These are phyloP conservation scores for Epichloe coenophiala DNA, from an alignment of 2,329 filamentous ascomycete species.

Conservation along the genomic window DNA sequence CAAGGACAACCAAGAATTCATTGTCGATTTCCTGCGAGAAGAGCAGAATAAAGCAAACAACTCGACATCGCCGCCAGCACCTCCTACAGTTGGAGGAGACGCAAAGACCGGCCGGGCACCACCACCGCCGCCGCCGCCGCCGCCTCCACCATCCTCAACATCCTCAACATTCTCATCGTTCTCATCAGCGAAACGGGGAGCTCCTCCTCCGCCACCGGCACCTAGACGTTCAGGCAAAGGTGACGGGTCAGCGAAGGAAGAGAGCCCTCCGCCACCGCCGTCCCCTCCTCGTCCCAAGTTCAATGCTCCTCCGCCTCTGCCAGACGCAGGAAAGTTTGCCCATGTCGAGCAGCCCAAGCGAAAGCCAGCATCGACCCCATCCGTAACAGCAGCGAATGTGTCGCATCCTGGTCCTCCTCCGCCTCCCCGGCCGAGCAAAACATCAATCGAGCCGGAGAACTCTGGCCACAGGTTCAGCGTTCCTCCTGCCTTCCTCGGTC, in stretches of 20 bases:
- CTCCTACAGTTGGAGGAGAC: conserved; percentile 20
- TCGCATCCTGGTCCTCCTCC: conserved; percentile 19
- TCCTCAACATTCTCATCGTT: conserved; percentile 10
- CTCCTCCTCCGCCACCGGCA: conserved; percentile 28
- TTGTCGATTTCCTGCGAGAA: conserved; percentile 48
- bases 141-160: conserved; percentile 22
- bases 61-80: conserved; percentile 13
- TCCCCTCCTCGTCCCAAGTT: conserved; percentile 51
- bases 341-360: conserved; percentile 30
- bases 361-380: conserved; percentile 9
- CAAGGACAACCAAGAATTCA: conserved; percentile 55
- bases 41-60: conserved; percentile 31
- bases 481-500: conserved; percentile 64
- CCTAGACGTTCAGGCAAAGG: conserved; percentile 43
- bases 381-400: not conserved
- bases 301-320: conserved; percentile 72
- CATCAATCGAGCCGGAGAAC: conserved; percentile 49
- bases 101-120: conserved; percentile 19
- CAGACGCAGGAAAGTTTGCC: conserved; percentile 81
- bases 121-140: conserved; percentile 18
- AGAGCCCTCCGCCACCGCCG: conserved; percentile 53
- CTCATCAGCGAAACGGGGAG: conserved; percentile 9
- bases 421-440: conserved; percentile 46
- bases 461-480: conserved; percentile 52
- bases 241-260: conserved; percentile 53